Evolutionary conservation across 108 stramenopile genomes (phyloP), one percentile per base, ranked within the genome.

Genomic region (Epipyxis sp.): DNA sequence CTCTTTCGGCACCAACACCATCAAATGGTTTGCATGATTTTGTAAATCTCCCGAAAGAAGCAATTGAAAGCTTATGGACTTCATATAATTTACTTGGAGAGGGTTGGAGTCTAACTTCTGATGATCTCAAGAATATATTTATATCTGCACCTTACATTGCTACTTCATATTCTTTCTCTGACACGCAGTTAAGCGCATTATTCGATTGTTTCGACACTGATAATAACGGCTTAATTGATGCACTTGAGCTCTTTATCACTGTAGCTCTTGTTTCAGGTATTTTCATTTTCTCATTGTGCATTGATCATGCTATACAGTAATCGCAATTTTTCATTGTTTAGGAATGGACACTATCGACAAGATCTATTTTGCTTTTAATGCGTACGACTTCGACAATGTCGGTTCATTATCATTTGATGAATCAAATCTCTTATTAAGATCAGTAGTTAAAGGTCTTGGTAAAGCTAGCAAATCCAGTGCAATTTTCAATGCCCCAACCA

Each of bases 121-220:
- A 74, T 42, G 42, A 74, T 6, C 34, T 74, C 46, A 6, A 30
- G 50, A 42, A 10, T 32, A 74, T 74, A 6, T 74, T 74, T 42
- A 46, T 30, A 29, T 37, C 16, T 10, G 16, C 71, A 6, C 20
- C 46, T 42, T 74, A 35, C 42, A 6, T 74, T 37, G 6, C 40
- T 10, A 37, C 10, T 10, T 6, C 20, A 6, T 37, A 35, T 25
- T 3, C 27, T 16, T 25, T 65, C 25, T 65, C 61, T 6, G 61
- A 65, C 61, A 42, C 40, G 40, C 44, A 34, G 37, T 29, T 74
- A 32, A 10, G 13, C 6, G 25, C 10, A 57, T 25, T 74, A 29
- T 74, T 74, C 71, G 50, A 6, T 32, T 30, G n/a, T 42, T 74
- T 74, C 71, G 71, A 74, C 34, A 74, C 71, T 6, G 71, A 74